Evolutionary conservation across 1,139 yeast species (phyloP).

Genomic region (Saccharomycopsis crataegensis): DNA sequence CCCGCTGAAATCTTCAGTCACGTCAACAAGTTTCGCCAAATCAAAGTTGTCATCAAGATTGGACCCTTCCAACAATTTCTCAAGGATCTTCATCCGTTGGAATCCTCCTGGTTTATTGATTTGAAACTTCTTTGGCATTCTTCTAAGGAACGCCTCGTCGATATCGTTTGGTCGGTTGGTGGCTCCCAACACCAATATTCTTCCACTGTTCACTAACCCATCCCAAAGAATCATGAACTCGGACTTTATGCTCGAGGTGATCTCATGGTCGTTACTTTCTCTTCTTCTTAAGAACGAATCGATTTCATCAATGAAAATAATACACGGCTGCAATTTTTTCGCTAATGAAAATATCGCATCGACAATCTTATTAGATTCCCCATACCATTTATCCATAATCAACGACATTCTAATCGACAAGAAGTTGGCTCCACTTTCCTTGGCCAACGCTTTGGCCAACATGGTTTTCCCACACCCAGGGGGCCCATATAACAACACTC

Average conservation of each 20-base stretch:
- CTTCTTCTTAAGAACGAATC: slow-evolving; percentile 91
- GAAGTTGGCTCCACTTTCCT: slow-evolving; percentile 88
- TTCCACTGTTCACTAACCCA: slow-evolving; percentile 69
- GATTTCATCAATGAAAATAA: slow-evolving; percentile 91
- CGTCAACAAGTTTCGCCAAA: slow-evolving; percentile 48
- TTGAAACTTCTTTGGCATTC: slow-evolving; percentile 88
- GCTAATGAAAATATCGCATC: slow-evolving; percentile 93
- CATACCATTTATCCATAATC: slow-evolving; percentile 97
- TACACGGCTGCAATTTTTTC: slow-evolving; percentile 85
- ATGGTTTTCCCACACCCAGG: slow-evolving; percentile 98
- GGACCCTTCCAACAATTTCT: slow-evolving; percentile 59
- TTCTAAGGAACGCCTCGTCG: slow-evolving; percentile 83
- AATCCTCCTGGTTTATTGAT: slow-evolving; percentile 62
- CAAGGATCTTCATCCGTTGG: slow-evolving; percentile 66
- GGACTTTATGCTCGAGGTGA: slow-evolving; percentile 91
- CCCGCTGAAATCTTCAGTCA: slow-evolving; percentile 78
- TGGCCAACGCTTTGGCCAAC: slow-evolving; percentile 93
- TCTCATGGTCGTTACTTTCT: slow-evolving; percentile 82
- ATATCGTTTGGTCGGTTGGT: slow-evolving; percentile 90
- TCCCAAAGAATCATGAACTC: slow-evolving; percentile 99
- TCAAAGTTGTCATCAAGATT: slow-evolving; percentile 56
- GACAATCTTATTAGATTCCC: slow-evolving; percentile 89
- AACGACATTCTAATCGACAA: slow-evolving; percentile 90
- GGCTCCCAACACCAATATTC: slow-evolving; percentile 87
- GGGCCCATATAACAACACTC: slow-evolving; percentile 89